Evolutionary conservation across 306 rosid genomes (phyloP), one percentile per base, ranked within the genome.

Genomic region (Prunus mira): DNA sequence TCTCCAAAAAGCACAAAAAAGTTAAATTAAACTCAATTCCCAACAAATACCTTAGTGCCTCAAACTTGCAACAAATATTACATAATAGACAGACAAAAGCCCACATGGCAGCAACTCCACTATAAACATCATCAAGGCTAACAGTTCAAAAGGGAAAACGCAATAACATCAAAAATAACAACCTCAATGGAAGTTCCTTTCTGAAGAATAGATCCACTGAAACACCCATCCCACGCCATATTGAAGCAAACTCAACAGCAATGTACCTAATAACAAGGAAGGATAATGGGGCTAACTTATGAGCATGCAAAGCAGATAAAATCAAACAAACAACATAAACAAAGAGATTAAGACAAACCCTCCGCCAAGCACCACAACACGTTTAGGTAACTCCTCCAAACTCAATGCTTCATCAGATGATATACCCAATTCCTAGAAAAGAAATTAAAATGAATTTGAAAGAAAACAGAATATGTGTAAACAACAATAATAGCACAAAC

Each of bases 361-460:
- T 88, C 85, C 98, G 56, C 98, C 98, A 47, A 95, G 91, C 84
- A 95, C 85, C 83, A 95, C 92, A 64, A 77, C 92, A 74, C 82
- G 93, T 82, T 87, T 95, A 41, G 98, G 98, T 4, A 90, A 80
- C 66, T 95, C 93, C 80, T 95, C 97, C 78, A 95, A 80, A 90
- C 98, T 95, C 87, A 95, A 84, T 65, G 98, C 98, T 91, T 95
- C 97, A 22, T 95, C 97, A 25, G 98, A 95, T 72, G 98, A 92
- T 83, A 95, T 92, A 74, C 84, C 93, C 79, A 89, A 88, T 85
- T 95, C 97, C 98, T 95, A 77, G 75, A 82, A 46, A 75, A 69
- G 47, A 49, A 45, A 19, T 5, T 38, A n/a, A 56, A 8, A 12
- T 34, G 69, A 55, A 54, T 32, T 66, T 20, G 60, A 68, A 74